Conservation (phyloP, 306 rosid genomes). For the Begonia fuchsioides region DNA sequence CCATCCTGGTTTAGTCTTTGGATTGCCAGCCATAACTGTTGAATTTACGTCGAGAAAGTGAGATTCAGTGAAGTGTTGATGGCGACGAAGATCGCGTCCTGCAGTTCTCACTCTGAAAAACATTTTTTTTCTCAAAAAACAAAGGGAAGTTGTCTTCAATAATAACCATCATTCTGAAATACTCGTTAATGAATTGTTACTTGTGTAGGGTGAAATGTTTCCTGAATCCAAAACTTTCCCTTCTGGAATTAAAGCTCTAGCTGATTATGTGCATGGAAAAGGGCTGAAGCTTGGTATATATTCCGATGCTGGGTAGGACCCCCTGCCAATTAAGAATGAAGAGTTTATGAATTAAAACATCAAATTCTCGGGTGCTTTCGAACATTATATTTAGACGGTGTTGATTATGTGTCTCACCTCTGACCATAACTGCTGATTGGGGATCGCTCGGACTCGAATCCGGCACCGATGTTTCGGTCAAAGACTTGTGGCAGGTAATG, state of each 20-base stretch:
- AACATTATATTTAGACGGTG: background rate
- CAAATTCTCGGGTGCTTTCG: too few relatives aligned
- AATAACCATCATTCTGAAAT: conserved; percentile 4
- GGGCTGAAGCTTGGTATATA: conserved; percentile 93
- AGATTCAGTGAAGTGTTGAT: too few relatives aligned
- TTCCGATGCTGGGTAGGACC: conserved; percentile 91
- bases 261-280: conserved; percentile 71
- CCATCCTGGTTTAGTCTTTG: too few relatives aligned
- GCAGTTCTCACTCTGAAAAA: background rate
- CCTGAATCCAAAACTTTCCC: conserved; percentile 65
- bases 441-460: conserved; percentile 53
- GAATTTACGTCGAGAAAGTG: too few relatives aligned
- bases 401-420: background rate
- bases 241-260: conserved; percentile 81
- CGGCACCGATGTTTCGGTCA: conserved; percentile 37
- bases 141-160: background rate
- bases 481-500: conserved; percentile 85
- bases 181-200: conserved; percentile 19
- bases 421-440: conserved; percentile 56
- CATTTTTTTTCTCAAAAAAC: background rate
- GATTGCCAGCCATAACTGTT: too few relatives aligned
- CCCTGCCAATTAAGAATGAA: conserved; percentile 12
- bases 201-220: conserved; percentile 55
- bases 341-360: conserved; percentile 8
- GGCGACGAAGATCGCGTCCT: too few relatives aligned